These are phyloP conservation scores for Parietichytrium sp. DNA, from an alignment of 108 stramenopile genomes.

Conservation along the genomic window DNA sequence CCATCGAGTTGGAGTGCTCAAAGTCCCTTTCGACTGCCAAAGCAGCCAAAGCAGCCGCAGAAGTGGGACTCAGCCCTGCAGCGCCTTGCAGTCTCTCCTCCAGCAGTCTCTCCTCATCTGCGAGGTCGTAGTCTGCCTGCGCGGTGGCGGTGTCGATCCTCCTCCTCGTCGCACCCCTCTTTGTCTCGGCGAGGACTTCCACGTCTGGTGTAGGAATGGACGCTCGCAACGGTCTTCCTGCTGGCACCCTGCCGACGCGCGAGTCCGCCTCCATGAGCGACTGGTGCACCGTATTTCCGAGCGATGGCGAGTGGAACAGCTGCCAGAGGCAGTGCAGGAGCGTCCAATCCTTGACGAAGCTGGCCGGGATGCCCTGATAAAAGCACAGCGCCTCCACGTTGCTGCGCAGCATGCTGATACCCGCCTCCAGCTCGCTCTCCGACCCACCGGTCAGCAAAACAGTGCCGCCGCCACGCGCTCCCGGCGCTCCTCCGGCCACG, in stretches of 20 bases:
- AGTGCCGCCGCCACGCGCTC: too few relatives aligned
- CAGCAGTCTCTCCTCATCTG: background rate
- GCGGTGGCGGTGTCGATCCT: background rate
- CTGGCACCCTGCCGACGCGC: background rate
- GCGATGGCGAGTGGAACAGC: constrained; percentile 1
- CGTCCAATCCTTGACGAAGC: background rate
- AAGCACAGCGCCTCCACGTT: constrained; percentile 32
- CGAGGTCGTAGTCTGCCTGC: background rate
- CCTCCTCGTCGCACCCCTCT: background rate
- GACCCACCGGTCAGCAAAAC: background rate
- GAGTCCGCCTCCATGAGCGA: background rate
- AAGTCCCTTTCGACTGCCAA: background rate
- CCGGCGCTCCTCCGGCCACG: too few relatives aligned
- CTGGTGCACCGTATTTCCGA: background rate
- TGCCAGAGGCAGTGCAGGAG: constrained; percentile 25
- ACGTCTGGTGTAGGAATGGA: background rate
- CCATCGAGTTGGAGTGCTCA: background rate
- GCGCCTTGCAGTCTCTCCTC: background rate
- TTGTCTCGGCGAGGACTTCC: background rate
- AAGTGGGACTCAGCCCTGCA: background rate
- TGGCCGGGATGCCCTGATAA: constrained; percentile 21
- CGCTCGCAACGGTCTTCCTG: background rate
- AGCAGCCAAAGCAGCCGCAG: background rate
- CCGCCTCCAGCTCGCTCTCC: background rate
- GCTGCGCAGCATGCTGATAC: constrained; percentile 7